Evolutionary conservation across 2,329 filamentous ascomycete species (phyloP).

Genomic region (Diatrype stigma): DNA sequence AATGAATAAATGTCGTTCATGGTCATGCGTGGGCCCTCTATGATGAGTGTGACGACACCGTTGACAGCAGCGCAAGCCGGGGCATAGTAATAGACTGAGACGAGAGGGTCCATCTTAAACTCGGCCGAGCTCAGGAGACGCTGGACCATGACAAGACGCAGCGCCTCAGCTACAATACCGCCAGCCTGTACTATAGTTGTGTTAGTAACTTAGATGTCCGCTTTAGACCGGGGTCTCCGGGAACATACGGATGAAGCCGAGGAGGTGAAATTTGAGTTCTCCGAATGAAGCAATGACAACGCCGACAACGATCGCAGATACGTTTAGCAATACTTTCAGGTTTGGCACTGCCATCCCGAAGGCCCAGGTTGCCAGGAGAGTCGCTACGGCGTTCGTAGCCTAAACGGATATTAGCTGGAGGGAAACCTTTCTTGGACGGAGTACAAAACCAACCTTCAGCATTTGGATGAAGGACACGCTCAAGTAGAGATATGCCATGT

Average conservation of each 20-base stretch:
- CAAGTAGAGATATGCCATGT: conserved; percentile 65
- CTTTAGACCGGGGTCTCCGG: too few species aligned
- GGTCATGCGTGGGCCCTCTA: conserved; percentile 64
- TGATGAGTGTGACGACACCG: conserved; percentile 62
- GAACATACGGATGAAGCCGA: conserved; percentile 49
- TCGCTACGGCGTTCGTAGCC: conserved; percentile 64
- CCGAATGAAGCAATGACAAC: conserved; percentile 53
- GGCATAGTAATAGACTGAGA: conserved; percentile 86
- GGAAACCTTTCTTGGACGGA: too few species aligned
- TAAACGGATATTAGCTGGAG: conserved; percentile 13
- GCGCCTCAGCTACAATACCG: conserved; percentile 76
- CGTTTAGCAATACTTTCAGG: conserved; percentile 42
- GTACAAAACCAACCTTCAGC: conserved; percentile 46
- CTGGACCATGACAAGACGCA: conserved; percentile 82
- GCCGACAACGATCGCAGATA: conserved; percentile 50
- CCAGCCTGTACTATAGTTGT: conserved; percentile 56
- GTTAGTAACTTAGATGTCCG: too few species aligned
- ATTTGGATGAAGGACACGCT: conserved; percentile 69
- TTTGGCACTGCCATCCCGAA: conserved; percentile 49
- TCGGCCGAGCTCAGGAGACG: conserved; percentile 73
- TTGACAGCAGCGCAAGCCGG: conserved; percentile 84
- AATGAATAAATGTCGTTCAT: conserved; percentile 61
- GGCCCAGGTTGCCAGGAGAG: conserved; percentile 61
- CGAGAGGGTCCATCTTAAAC: conserved; percentile 83
- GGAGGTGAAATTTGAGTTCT: conserved; percentile 65